These are phyloP conservation scores for Tremellales sp. DNA, from an alignment of 1,284 basidiomycete genomes.

Conservation along the genomic window DNA sequence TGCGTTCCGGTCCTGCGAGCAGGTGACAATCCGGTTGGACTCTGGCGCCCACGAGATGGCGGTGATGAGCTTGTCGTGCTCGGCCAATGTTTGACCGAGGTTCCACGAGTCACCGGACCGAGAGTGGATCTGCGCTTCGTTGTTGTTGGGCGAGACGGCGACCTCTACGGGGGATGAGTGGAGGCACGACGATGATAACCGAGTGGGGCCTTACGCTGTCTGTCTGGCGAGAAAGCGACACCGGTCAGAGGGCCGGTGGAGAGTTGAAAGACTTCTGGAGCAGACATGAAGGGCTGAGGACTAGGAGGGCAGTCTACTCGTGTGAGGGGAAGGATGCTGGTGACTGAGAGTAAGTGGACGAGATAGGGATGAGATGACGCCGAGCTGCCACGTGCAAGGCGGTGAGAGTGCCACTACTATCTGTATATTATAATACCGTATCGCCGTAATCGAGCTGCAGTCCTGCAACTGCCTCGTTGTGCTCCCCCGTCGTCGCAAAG, in stretches of 20 bases:
- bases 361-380: too few species aligned
- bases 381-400: too few species aligned
- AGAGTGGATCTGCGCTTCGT: constrained; percentile 79
- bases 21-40: constrained; percentile 96
- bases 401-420: too few species aligned
- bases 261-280: constrained; percentile 72
- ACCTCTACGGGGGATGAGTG: constrained; percentile 59
- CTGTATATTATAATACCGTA: too few species aligned
- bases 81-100: constrained; percentile 72
- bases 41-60: constrained; percentile 98
- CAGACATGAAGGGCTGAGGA: constrained; percentile 72
- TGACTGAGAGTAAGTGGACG: constrained; percentile 4
- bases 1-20: constrained; percentile 96
- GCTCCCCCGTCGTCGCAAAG: too few species aligned
- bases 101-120: constrained; percentile 67
- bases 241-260: constrained; percentile 80
- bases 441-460: too few species aligned
- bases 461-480: too few species aligned
- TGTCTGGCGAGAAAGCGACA: constrained; percentile 89
- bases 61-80: constrained; percentile 99
- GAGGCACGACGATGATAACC: not conserved
- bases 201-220: constrained; percentile 60
- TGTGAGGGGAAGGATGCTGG: too few species aligned
- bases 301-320: constrained; percentile 52
- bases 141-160: constrained; percentile 85